Evolutionary conservation across 768 basidiomycete species (phyloP).

Genomic region (Boletales sp.): DNA sequence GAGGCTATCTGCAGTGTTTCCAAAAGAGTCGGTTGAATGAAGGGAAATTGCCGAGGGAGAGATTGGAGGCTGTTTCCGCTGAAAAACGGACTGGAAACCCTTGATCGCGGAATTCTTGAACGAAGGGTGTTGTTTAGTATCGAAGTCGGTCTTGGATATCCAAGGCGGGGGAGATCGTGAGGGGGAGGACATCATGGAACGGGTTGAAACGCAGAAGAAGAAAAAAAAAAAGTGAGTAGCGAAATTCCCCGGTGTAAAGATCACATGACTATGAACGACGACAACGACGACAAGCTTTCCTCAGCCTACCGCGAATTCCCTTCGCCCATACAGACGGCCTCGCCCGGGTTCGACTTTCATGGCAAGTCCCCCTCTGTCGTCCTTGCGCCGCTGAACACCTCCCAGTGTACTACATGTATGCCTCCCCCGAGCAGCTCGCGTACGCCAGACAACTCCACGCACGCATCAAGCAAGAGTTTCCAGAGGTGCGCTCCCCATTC

Average conservation of each 20-base stretch:
- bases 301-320: constrained; percentile 53
- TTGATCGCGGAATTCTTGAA: constrained; percentile 32
- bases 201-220: no score
- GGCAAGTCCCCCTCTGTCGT: constrained; percentile 35
- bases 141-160: constrained; percentile 15
- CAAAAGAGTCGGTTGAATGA: constrained; percentile 41
- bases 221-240: not conserved
- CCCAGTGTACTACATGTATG: constrained; percentile 61
- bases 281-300: constrained; percentile 34
- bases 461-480: constrained; percentile 59
- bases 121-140: no score
- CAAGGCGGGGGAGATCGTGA: constrained; percentile 38
- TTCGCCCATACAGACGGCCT: constrained; percentile 46
- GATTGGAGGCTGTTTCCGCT: constrained; percentile 37
- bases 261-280: not conserved
- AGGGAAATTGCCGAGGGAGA: constrained; percentile 49
- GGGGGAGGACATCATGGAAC: no score
- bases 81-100: constrained; percentile 52
- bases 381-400: not conserved
- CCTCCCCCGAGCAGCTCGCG: constrained; percentile 38
- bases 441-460: constrained; percentile 58
- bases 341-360: constrained; percentile 73
- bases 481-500: constrained; percentile 44
- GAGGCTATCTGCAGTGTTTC: constrained; percentile 35
- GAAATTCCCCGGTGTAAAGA: not conserved